Evolutionary conservation across 2,329 filamentous ascomycete species (phyloP).

Genomic region (Ophiostoma montium): DNA sequence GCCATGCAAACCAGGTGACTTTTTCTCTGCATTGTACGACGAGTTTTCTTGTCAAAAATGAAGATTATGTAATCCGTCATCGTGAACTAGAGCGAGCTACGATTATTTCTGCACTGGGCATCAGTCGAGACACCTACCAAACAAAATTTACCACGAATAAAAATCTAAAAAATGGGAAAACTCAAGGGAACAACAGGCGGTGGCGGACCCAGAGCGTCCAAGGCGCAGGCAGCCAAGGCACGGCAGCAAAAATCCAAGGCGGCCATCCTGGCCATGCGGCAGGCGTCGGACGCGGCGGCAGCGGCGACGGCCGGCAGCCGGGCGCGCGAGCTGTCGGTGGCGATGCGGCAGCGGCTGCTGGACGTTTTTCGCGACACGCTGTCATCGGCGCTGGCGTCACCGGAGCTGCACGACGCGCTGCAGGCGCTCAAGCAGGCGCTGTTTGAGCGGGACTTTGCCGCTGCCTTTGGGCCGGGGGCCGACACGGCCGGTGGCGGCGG

Average conservation of each 20-base stretch:
- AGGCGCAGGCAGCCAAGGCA: not conserved
- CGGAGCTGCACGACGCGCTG: constrained; percentile 40
- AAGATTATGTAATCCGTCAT: no score
- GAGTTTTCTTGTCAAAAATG: no score
- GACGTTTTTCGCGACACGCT: constrained; percentile 60
- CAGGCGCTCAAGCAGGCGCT: constrained; percentile 78
- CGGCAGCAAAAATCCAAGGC: not conserved
- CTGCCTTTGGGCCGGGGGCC: constrained; percentile 47
- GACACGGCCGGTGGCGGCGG: not conserved
- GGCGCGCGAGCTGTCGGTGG: not conserved
- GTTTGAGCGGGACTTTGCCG: constrained; percentile 70
- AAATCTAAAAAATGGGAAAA: not conserved
- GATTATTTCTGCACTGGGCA: no score
- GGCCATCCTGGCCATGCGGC: not conserved
- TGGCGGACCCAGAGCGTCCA: not conserved
- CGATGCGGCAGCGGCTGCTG: constrained; percentile 31
- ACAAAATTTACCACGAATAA: not conserved
- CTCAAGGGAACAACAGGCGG: not conserved
- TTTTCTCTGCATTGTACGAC: no score
- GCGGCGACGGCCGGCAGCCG: not conserved
- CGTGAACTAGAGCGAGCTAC: no score
- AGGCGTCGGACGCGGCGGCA: not conserved
- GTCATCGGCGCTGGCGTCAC: constrained; percentile 30
- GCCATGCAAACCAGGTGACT: no score
- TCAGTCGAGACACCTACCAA: no score